Conservation (phyloP, 2,329 filamentous ascomycete species). For the Talaromyces funiculosus region DNA sequence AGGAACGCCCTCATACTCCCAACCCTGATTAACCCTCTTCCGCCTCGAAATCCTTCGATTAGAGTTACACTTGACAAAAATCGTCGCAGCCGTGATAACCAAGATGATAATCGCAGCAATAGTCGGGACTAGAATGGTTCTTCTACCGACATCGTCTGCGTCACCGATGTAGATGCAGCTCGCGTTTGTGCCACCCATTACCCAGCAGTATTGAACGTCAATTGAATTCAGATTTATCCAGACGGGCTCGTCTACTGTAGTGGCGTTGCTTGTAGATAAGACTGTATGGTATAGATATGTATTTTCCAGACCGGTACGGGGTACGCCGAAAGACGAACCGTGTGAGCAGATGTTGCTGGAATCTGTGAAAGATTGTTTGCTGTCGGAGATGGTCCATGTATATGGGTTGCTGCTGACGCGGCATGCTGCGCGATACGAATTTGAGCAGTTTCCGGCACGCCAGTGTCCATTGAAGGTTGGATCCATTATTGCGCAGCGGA, state of each 20-base stretch:
- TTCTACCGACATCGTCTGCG: slow-evolving; percentile 38
- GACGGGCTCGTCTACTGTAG: slow-evolving; percentile 32
- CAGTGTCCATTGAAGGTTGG: slow-evolving; percentile 49
- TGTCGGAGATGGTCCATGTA: slow-evolving; percentile 49
- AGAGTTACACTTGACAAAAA: slow-evolving; percentile 60
- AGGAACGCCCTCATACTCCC: slow-evolving; percentile 65
- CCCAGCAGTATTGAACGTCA: slow-evolving; percentile 55
- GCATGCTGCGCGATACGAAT: slow-evolving; percentile 51
- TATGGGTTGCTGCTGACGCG: slow-evolving; percentile 51
- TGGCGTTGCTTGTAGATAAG: slow-evolving; percentile 22
- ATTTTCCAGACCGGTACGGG: slow-evolving; percentile 60
- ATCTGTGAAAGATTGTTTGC: slow-evolving; percentile 39
- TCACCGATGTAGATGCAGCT: slow-evolving; percentile 54
- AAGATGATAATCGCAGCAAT: slow-evolving; percentile 60
- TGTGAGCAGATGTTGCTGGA: slow-evolving; percentile 45
- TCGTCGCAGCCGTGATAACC: slow-evolving; percentile 53
- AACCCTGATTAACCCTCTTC: slow-evolving; percentile 49
- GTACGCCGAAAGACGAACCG: slow-evolving; percentile 50
- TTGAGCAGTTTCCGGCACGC: slow-evolving; percentile 52
- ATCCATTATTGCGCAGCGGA: slow-evolving; percentile 54
- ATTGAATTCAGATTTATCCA: slow-evolving; percentile 60
- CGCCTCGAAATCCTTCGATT: slow-evolving; percentile 52
- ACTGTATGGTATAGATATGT: slow-evolving; percentile 45
- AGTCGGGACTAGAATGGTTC: slow-evolving; percentile 54
- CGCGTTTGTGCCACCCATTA: slow-evolving; percentile 49